Conservation (phyloP, 495 filamentous ascomycete genomes). For the Xylaria longipes region DNA sequence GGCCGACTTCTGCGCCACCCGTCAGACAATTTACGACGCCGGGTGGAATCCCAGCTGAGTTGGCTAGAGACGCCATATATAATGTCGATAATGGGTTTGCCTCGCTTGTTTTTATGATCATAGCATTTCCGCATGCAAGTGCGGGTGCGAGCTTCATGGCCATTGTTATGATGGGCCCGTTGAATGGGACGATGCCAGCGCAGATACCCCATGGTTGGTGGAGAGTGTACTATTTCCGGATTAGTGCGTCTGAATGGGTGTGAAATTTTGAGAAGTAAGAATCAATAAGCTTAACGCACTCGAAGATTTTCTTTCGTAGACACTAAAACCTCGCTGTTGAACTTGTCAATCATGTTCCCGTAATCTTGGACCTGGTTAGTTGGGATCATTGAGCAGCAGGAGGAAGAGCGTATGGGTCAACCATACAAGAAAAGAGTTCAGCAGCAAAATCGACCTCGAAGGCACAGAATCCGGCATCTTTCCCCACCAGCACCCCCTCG, state of each 20-base stretch:
- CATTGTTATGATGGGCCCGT: neutral
- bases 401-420: neutral
- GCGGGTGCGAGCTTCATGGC: slow-evolving; percentile 52
- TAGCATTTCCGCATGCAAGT: slow-evolving; percentile 57
- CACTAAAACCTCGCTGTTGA: neutral
- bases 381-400: neutral
- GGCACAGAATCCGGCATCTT: neutral
- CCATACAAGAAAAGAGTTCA: neutral
- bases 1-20: slow-evolving; percentile 61
- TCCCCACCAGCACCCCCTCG: neutral
- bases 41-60: slow-evolving; percentile 62
- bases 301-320: neutral
- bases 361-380: neutral
- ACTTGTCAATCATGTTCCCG: neutral
- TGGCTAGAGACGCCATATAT: slow-evolving; percentile 54
- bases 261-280: neutral
- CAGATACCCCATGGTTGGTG: neutral
- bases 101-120: slow-evolving; percentile 58
- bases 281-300: neutral
- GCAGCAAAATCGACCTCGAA: neutral
- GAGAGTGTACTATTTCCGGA: neutral
- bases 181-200: neutral
- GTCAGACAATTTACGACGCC: slow-evolving; percentile 64
- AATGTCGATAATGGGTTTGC: slow-evolving; percentile 61
- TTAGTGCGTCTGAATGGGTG: neutral